phyloP scores from a whole-genome alignment of 2,329 filamentous ascomycete species.

The Sporothrix sp. region DNA sequence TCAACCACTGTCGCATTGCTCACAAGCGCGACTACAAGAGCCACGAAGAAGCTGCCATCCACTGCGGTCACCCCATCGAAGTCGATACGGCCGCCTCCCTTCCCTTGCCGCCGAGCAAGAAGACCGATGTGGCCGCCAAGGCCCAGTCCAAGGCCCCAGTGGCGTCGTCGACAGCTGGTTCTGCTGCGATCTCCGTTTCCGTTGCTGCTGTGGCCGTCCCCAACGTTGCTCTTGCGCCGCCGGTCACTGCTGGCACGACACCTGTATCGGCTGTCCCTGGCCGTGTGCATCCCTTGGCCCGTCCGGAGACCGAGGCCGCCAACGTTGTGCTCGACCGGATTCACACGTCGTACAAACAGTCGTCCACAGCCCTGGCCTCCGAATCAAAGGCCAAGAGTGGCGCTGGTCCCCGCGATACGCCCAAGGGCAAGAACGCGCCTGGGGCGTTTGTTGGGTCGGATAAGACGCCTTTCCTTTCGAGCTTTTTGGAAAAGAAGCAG shows the following conservation, averaged over 20 bases:
- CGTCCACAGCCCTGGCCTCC: constrained; percentile 20
- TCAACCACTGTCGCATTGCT: constrained; percentile 96
- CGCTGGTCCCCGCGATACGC: too few species aligned
- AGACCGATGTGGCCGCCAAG: not conserved
- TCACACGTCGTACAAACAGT: constrained; percentile 42
- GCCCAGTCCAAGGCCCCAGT: not conserved
- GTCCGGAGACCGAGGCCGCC: constrained; percentile 46
- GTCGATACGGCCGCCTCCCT: constrained; percentile 43
- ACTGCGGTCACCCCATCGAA: constrained; percentile 76
- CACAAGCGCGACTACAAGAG: constrained; percentile 91
- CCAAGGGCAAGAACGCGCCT: constrained; percentile 12
- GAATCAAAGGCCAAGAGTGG: too few species aligned
- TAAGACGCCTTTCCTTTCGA: constrained; percentile 58
- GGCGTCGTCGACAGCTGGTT: too few species aligned
- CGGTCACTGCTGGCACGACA: not conserved
- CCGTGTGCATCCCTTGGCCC: constrained; percentile 53
- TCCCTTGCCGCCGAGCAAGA: not conserved
- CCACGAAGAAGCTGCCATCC: constrained; percentile 84
- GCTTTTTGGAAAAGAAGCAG: constrained; percentile 51
- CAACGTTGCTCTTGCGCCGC: not conserved
- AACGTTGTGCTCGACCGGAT: constrained; percentile 43
- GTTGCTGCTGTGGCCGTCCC: constrained; percentile 3
- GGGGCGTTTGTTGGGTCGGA: constrained; percentile 43
- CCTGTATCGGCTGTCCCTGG: constrained; percentile 30
- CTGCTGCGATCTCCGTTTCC: constrained; percentile 15